Evolutionary conservation across 139 green algal species (phyloP), one percentile per base, ranked within the genome.

Genomic region (Eudorina sp.): DNA sequence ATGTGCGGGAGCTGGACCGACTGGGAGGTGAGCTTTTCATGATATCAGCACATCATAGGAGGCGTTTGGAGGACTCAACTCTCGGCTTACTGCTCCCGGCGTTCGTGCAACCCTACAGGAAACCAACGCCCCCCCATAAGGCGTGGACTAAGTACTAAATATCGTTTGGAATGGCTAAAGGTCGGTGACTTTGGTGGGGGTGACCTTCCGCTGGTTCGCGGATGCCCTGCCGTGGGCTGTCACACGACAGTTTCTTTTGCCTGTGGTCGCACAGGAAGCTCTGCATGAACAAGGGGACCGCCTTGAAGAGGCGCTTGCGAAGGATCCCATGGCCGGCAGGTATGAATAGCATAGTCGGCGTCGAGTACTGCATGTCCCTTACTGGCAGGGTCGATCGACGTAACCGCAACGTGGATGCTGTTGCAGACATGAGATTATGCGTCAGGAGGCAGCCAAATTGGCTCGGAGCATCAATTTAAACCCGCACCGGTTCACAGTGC

Each of bases 281-380:
- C 29, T 91, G 53, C 58, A 70, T 13, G 82, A 89, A n/a, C 81
- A 89, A 25, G 82, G 62, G 1, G 46, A 74, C 7, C 18, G 75
- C 16, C 64, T 91, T 29, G 81, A 91, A 46, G 88, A 89, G 16
- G 88, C 88, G 0, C 51, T 91, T 13, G 41, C 72, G 5, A 91
- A 89, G 73, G 88, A 91, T 75, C 88, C 88, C 0, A 31, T 86
- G 21, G 88, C 88, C 29, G 88, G 88, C 45, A 62, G 80, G 78
- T 85, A 53, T 13, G 78, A 16, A 14, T 48, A 29, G 27, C 29
- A 34, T 31, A 25, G 62, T 72, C 4, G 62, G 19, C 62, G 21
- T 29, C 62, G 62, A 72, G 62, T 29, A 29, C 62, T 9, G 13
- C 48, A 55, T 55, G 48, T 55, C 48, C 48, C n/a, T n/a, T n/a